phyloP scores from a whole-genome alignment of 2,329 filamentous ascomycete genomes.

The Lasiodiplodia hormozganensis region DNA sequence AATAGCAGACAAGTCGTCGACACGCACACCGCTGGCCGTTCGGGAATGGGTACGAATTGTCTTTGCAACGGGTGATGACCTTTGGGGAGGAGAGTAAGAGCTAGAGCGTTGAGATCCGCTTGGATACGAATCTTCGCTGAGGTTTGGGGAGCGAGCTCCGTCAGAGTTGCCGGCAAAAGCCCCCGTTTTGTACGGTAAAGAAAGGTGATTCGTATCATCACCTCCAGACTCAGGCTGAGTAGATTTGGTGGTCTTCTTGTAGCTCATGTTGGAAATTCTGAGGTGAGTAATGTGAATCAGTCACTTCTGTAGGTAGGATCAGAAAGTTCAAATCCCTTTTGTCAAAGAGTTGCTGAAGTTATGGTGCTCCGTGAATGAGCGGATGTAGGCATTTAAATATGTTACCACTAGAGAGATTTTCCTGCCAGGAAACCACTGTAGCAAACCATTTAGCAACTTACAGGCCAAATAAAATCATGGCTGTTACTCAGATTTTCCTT shows the following conservation, averaged over 20 bases:
- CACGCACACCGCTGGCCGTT: background rate
- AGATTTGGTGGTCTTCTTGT: background rate
- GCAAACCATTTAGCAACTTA: background rate
- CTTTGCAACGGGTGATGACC: background rate
- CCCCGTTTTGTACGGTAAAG: background rate
- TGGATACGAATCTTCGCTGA: background rate
- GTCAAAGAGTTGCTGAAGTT: background rate
- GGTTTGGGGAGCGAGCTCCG: background rate
- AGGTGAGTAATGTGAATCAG: background rate
- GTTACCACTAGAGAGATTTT: background rate
- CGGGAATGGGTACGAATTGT: background rate
- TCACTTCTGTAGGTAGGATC: background rate
- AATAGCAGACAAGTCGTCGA: background rate
- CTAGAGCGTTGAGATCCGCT: background rate
- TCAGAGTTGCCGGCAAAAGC: background rate
- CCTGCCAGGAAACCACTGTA: background rate
- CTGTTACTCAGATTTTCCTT: too few relatives aligned
- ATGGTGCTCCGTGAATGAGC: background rate
- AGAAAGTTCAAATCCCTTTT: background rate
- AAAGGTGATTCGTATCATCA: background rate
- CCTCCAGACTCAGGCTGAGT: background rate
- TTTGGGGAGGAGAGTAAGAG: background rate
- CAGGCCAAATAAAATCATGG: too few relatives aligned
- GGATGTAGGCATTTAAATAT: background rate
- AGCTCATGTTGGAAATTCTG: background rate